These are phyloP conservation scores for Sechiopsis laciniata DNA, from an alignment of 306 rosid species.

Conservation along the genomic window DNA sequence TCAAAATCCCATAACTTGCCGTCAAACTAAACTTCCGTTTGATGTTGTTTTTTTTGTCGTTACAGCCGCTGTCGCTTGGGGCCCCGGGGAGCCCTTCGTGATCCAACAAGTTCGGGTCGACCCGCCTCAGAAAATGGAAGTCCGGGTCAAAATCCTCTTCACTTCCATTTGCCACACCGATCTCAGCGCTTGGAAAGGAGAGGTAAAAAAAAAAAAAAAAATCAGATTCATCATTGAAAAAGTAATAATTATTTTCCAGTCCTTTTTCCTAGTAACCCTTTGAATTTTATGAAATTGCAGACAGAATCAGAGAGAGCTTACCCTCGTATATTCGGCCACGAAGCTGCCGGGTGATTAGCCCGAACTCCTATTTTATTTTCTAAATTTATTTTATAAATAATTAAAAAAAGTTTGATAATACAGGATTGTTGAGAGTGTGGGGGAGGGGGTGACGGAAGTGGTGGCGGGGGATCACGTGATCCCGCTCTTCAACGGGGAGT, in stretches of 20 bases:
- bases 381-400: too few relatives aligned
- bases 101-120: constrained; percentile 52
- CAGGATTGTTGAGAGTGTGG: constrained; percentile 79
- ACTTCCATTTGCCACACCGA: constrained; percentile 82
- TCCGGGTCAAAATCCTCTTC: constrained; percentile 66
- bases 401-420: too few relatives aligned
- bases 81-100: constrained; percentile 59
- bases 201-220: constrained; percentile 33
- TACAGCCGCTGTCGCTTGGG: constrained; percentile 71
- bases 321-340: constrained; percentile 86
- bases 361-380: too few relatives aligned
- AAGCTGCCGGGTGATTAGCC: constrained; percentile 61
- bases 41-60: too few relatives aligned
- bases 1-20: neutral
- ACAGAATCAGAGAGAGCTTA: constrained; percentile 52
- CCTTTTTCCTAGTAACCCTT: neutral
- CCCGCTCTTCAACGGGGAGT: constrained; percentile 73
- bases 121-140: constrained; percentile 72
- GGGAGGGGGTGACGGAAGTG: constrained; percentile 62
- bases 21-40: too few relatives aligned
- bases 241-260: neutral
- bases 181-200: constrained; percentile 69
- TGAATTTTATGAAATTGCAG: constrained; percentile 25
- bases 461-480: constrained; percentile 57
- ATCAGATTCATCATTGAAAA: too few relatives aligned